Evolutionary conservation across 192 early-diverging fungal species (phyloP), one percentile per base, ranked within the genome.

Genomic region (Diversispora eburnea): DNA sequence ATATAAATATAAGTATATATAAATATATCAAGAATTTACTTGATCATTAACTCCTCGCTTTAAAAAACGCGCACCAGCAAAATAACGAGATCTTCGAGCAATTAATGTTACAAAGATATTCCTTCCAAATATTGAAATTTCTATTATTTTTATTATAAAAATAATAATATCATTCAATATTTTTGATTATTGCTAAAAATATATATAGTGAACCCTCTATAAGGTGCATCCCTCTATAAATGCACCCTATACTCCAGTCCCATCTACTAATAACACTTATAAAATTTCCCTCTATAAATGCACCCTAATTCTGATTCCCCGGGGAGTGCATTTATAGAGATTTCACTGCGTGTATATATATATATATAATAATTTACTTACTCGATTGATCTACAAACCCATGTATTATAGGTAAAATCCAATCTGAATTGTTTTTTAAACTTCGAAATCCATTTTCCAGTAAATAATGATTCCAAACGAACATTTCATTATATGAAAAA

Each of bases 361-460:
- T n/a, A n/a, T n/a, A n/a, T n/a, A 3, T 51, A 48, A 5, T 25
- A 33, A 7, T 2, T 55, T 42, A 78, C 86, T 72, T 80, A 92
- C 91, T 92, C 7, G 94, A 91, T 84, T 99, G 97, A 75, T 97
- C 95, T n/a, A 98, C 94, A 77, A 97, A 99, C 5, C 97, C 97
- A 77, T 98, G 90, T 71, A 98, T 94, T 65, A 93, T 81, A 0
- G 90, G 92, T 33, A 96, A 74, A 9, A 88, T 86, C 93, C 93
- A 96, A 20, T 87, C 84, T 10, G 88, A 87, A 52, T 91, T 82
- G 70, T 83, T 85, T 19, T 84, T 87, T 43, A 94, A 65, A 62
- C 84, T 80, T 52, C 84, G 82, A 74, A 94, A 92, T 3, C 85
- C 92, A 22, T 80, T 78, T 61, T 84, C 78, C 19, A 93, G 75